A percentile compares a stretch with the other conserved stretches of the same genome.
Evolutionary conservation across 2,329 filamentous ascomycete genomes (phyloP).

Genomic region (Venturia carpophila): DNA sequence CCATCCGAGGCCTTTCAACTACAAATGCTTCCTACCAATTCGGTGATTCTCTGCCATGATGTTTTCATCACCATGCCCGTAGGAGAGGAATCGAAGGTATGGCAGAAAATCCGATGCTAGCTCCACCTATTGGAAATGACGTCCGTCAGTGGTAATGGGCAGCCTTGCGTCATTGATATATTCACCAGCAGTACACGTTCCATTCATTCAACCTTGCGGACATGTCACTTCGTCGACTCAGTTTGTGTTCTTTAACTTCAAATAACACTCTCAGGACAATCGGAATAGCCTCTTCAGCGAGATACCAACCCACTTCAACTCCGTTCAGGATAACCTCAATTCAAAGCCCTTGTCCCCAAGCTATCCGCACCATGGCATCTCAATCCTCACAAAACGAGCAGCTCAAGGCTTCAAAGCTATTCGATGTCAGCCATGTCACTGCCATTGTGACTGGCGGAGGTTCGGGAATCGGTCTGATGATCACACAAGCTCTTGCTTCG

Average conservation of each 20-base stretch:
- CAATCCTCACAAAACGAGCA: conserved; percentile 28
- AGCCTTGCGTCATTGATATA: background rate
- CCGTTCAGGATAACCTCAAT: background rate
- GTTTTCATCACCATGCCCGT: no score
- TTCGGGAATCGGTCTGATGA: conserved; percentile 61
- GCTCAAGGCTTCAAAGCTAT: conserved; percentile 36
- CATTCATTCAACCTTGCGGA: background rate
- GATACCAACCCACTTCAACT: background rate
- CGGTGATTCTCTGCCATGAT: no score
- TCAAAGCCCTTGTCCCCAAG: background rate
- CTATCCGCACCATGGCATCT: conserved; percentile 24
- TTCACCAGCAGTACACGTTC: background rate
- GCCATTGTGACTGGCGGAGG: conserved; percentile 40
- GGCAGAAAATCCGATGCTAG: background rate
- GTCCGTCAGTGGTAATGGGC: background rate
- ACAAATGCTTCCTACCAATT: no score
- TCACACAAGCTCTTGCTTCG: conserved; percentile 48
- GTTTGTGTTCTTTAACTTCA: background rate
- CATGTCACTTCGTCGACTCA: background rate
- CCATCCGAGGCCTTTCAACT: background rate
- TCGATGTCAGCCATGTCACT: conserved; percentile 40
- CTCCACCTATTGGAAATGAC: background rate
- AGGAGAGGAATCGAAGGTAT: background rate
- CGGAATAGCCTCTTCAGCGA: background rate
- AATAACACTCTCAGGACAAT: background rate